phyloP scores from a whole-genome alignment of 2,329 filamentous ascomycete genomes.

The Microsporum canis region DNA sequence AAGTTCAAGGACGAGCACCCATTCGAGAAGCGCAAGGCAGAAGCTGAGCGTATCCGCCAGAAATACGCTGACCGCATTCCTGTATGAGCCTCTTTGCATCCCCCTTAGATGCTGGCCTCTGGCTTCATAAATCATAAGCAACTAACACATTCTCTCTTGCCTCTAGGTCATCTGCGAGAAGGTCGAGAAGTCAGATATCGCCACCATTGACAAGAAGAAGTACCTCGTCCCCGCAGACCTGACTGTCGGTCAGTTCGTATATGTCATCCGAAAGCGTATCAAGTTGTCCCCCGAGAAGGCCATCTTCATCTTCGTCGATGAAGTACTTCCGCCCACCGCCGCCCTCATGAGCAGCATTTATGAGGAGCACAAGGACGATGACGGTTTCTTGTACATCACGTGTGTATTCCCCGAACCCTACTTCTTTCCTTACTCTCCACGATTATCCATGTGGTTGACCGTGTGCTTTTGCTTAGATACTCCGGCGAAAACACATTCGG shows the following conservation, averaged over 20 bases:
- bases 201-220: constrained; percentile 99
- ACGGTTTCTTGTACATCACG: constrained; percentile 96
- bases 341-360: constrained; percentile 99
- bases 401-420: constrained; percentile 34
- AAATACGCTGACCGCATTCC: constrained; percentile 98
- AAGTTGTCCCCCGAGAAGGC: constrained; percentile 99
- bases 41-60: constrained; percentile 97
- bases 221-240: constrained; percentile 95
- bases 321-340: constrained; percentile 90
- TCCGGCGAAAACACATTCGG: constrained; percentile 99
- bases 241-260: constrained; percentile 98
- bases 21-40: constrained; percentile 99
- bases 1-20: constrained; percentile 99
- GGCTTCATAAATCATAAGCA: background rate
- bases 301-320: constrained; percentile 99
- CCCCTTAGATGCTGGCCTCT: background rate
- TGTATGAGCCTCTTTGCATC: constrained; percentile 41
- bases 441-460: background rate
- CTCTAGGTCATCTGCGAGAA: constrained; percentile 95
- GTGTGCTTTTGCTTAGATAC: constrained; percentile 45
- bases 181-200: constrained; percentile 98
- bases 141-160: constrained; percentile 5
- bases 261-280: constrained; percentile 99
- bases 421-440: background rate
- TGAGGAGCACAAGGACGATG: constrained; percentile 90